Evolutionary conservation across 2,329 filamentous ascomycete species (phyloP), one percentile per base, ranked within the genome.

Genomic region (Basipetospora chlamydospora): DNA sequence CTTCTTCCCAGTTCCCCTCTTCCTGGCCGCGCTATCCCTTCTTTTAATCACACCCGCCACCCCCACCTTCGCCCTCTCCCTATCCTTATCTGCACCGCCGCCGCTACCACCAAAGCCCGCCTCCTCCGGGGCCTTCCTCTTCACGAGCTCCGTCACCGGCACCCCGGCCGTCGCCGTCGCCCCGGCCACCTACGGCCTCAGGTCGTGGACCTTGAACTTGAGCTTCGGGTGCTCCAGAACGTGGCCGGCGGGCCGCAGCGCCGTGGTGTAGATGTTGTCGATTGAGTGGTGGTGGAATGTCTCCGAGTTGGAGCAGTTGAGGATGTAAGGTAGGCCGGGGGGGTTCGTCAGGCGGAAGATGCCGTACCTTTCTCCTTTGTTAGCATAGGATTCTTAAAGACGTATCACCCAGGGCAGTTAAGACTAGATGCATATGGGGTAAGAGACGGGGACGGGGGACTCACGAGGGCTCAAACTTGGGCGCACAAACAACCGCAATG

Each of bases 401-500:
- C 22, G 22, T 23, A 11, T 23, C 6, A 23, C 6, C n/a, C n/a
- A n/a, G n/a, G n/a, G n/a, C n/a, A n/a, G n/a, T n/a, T n/a, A 34
- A 13, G 11, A 23, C 13, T 22, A 17, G n/a, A n/a, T n/a, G n/a
- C n/a, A n/a, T n/a, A n/a, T n/a, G 18, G 25, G 13, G 16, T 6
- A 29, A 17, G 17, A 5, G 16, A 26, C 12, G 26, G 20, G 28
- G 15, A 22, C 7, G 12, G 10, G 9, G 5, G 33, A 68, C 77
- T 61, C 61, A 87, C 74, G 77, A 80, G 30, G 81, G 82, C 25
- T 68, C 65, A 48, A 81, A 84, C 39, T 71, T 80, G 1, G 90
- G 90, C 5, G 90, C 84, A 59, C 90, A 98, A 26, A 98, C 90
- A 49, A 98, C 93, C 4, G 90, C 90, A 43, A 98, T 86, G 48